Evolutionary conservation across 2,329 filamentous ascomycete genomes (phyloP), one percentile per base, ranked within the genome.

Genomic region (Claviceps africana): DNA sequence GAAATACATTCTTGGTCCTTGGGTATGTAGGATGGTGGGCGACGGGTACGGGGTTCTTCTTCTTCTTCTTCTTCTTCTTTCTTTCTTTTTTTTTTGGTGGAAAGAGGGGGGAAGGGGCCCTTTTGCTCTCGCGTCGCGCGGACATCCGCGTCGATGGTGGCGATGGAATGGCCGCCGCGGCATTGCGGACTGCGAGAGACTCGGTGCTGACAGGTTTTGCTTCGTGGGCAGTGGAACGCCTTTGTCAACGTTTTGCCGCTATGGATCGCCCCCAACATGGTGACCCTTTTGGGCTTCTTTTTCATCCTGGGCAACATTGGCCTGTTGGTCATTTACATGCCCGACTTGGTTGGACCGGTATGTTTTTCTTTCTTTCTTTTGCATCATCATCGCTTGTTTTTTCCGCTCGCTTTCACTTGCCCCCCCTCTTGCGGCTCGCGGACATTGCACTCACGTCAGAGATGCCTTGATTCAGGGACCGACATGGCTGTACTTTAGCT

Each of bases 201-300:
- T 17, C 17, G 37, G n/a, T 3, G 47, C 55, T 55, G 47, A 54
- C 51, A 40, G 17, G n/a, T 10, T 45, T 30, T 22, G 19, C 37
- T 30, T 30, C 21, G 53, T 47, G 35, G 60, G 63, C 69, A 97
- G 91, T 98, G 93, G 93, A 97, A 96, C 79, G 88, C 83, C 58
- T 90, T 90, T 61, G 93, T 97, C 61, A 83, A 95, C 66, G 71
- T 96, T 43, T 72, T 98, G 62, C 93, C 93, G 57, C 72, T 96
- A 80, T 98, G 91, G 90, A 79, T 98, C 51, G 93, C 93, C 30
- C 93, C 93, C 35, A 98, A 98, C 65, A 93, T 96, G 83, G 91
- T 98, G 54, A 98, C 93, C 58, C 76, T 98, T 25, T 70, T 97
- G 47, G 93, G 93, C 54, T 98, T 97, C 77, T 83, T 86, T 71